These are phyloP conservation scores for Monotropa hypopitys DNA, from an alignment of 179 eudicot genomes.

Conservation along the genomic window DNA sequence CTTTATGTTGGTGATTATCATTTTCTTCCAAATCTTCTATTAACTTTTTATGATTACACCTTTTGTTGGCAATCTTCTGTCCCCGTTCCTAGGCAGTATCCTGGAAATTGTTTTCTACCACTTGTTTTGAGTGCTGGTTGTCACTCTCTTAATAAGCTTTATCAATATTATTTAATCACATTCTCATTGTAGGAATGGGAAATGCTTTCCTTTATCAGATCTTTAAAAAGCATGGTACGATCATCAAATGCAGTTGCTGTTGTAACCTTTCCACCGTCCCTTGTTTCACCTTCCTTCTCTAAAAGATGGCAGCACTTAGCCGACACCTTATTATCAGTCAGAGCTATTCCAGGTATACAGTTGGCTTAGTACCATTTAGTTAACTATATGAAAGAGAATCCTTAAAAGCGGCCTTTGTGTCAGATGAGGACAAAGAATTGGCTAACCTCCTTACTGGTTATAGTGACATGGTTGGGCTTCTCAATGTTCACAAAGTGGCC, in stretches of 20 bases:
- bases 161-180: neutral
- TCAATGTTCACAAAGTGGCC: conserved; percentile 74
- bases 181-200: conserved; percentile 64
- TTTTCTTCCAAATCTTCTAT: too few relatives aligned
- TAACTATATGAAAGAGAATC: neutral
- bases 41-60: too few relatives aligned
- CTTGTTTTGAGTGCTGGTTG: neutral
- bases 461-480: conserved; percentile 91
- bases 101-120: neutral
- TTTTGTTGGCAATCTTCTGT: too few relatives aligned
- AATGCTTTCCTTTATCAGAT: conserved; percentile 74
- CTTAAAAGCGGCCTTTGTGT: neutral
- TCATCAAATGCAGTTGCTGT: conserved; percentile 71
- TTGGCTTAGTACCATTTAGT: neutral
- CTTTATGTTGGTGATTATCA: too few relatives aligned
- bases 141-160: neutral
- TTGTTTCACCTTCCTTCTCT: conserved; percentile 58
- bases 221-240: conserved; percentile 55
- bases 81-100: neutral
- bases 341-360: conserved; percentile 67
- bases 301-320: conserved; percentile 94
- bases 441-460: conserved; percentile 82
- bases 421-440: conserved; percentile 92
- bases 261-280: conserved; percentile 62
- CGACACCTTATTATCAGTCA: conserved; percentile 74